Evolutionary conservation across 371 early-diverging fungal species (phyloP).

Genomic region (Saksenaea vasiformis): DNA sequence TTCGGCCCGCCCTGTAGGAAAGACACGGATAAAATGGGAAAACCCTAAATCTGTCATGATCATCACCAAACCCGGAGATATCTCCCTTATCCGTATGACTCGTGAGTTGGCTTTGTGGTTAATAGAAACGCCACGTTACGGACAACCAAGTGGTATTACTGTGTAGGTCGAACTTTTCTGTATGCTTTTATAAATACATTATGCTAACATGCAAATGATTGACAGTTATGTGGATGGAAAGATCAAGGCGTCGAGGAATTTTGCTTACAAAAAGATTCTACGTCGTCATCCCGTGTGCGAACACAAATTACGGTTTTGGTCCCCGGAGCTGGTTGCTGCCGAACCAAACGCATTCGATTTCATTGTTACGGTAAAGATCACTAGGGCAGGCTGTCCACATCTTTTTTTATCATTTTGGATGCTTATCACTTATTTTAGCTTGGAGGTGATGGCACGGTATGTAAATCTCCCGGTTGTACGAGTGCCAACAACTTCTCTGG

Average conservation of each 20-base stretch:
- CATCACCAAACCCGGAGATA: slow-evolving; percentile 90
- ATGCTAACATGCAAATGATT: no score
- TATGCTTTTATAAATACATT: no score
- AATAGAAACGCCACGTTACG: slow-evolving; percentile 53
- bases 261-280: slow-evolving; percentile 49
- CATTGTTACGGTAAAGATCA: slow-evolving; percentile 68
- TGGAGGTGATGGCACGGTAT: slow-evolving; percentile 90
- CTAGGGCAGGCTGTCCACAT: not conserved
- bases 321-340: slow-evolving; percentile 68
- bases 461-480: slow-evolving; percentile 22
- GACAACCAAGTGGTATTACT: slow-evolving; percentile 57
- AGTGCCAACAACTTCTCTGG: slow-evolving; percentile 80
- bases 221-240: slow-evolving; percentile 67
- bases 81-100: slow-evolving; percentile 72
- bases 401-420: not conserved
- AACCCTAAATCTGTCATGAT: slow-evolving; percentile 77
- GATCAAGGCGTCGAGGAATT: slow-evolving; percentile 59
- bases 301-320: slow-evolving; percentile 74
- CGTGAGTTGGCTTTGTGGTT: slow-evolving; percentile 83
- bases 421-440: slow-evolving; percentile 40
- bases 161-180: slow-evolving; percentile 46
- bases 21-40: slow-evolving; percentile 64
- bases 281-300: slow-evolving; percentile 24
- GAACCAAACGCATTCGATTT: slow-evolving; percentile 77
- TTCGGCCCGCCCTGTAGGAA: slow-evolving; percentile 22